Evolutionary conservation across 192 early-diverging fungal genomes (phyloP).

Genomic region (Mortierella claussenii): DNA sequence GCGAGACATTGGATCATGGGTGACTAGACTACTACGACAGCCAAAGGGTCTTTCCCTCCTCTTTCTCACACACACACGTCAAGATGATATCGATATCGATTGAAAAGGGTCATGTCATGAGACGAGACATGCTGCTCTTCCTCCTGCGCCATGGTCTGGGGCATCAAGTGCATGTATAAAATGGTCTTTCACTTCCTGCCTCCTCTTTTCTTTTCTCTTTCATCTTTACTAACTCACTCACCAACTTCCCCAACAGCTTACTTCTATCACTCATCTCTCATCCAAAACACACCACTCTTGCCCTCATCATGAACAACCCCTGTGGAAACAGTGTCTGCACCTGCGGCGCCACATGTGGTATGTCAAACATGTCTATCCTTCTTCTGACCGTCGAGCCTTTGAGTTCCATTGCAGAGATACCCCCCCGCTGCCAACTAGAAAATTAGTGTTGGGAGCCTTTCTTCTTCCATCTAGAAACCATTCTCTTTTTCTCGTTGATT

Average conservation of each 20-base stretch:
- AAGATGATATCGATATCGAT: not conserved
- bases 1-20: too few species aligned
- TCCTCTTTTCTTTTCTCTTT: not conserved
- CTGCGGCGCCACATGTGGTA: slow-evolving; percentile 44
- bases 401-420: too few species aligned
- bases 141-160: not conserved
- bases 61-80: too few species aligned
- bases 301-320: slow-evolving; percentile 14
- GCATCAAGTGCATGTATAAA: slow-evolving; percentile 5
- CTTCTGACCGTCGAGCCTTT: not conserved
- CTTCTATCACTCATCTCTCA: not conserved
- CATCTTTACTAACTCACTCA: not conserved
- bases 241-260: not conserved
- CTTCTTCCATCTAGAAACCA: too few species aligned
- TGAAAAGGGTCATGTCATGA: not conserved
- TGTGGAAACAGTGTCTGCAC: slow-evolving; percentile 46
- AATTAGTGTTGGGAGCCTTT: too few species aligned
- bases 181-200: not conserved
- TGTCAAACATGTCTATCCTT: not conserved
- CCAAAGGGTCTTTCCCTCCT: too few species aligned
- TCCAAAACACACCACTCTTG: not conserved
- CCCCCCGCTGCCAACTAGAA: too few species aligned
- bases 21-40: too few species aligned
- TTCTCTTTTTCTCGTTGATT: too few species aligned
- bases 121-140: not conserved